phyloP scores from a whole-genome alignment of 176 grass and related monocot genomes.

The Cenchrus purpureus region DNA sequence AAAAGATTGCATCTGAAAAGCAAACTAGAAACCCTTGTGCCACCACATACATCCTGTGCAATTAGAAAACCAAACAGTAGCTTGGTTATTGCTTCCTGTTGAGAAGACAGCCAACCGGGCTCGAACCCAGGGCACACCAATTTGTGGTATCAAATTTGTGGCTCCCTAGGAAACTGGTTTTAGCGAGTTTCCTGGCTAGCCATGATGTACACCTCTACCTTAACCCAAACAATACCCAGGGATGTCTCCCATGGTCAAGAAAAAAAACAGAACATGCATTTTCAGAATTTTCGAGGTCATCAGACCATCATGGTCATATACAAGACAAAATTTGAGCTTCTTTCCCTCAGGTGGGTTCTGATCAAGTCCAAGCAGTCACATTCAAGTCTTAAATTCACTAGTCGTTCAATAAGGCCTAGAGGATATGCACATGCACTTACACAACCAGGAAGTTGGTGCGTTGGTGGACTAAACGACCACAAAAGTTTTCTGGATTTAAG shows the following conservation, averaged over 20 bases:
- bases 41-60: not conserved
- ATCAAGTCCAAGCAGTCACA: not conserved
- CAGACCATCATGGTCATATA: too few species aligned
- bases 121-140: not conserved
- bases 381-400: not conserved
- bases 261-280: not conserved
- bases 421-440: not conserved
- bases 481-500: not conserved
- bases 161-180: not conserved
- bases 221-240: not conserved
- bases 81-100: not conserved
- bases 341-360: conserved; percentile 11
- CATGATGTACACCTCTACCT: not conserved
- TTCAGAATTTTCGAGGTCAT: not conserved
- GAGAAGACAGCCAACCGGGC: not conserved
- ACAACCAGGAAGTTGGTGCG: not conserved
- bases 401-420: not conserved
- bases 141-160: not conserved
- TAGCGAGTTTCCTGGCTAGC: not conserved
- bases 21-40: not conserved
- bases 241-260: not conserved
- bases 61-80: not conserved
- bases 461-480: not conserved
- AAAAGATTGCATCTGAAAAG: not conserved
- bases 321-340: not conserved